Evolutionary conservation across 208 protist genomes (phyloP), one percentile per base, ranked within the genome.

Genomic region (Wallacemonas rigidus): DNA sequence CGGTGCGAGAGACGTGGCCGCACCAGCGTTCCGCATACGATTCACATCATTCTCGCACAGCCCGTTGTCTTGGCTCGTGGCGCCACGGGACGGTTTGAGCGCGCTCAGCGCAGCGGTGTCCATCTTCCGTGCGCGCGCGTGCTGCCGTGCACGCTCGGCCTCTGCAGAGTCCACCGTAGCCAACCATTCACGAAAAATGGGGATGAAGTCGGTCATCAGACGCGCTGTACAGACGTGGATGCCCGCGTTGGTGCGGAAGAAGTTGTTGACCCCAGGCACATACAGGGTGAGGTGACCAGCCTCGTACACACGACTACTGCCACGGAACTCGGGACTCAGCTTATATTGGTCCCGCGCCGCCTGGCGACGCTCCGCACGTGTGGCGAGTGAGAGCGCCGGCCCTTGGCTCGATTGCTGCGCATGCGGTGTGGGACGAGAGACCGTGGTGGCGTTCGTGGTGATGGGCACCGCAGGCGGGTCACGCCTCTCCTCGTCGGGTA

Each of bases 231-330:
- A 90, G 55, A 26, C 57, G 55, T 67, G 65, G n/a, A 83, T 86
- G 35, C 87, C 80, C 2, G 71, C 71, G 47, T 79, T 71, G 2
- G 80, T 83, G 57, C 82, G 63, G 12, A 83, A 51, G 39, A 77
- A 77, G 36, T 82, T 76, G 71, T 92, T 92, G 47, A 67, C 76
- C 7, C 82, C 84, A 2, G 82, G 70, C 5, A 80, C 70, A 61
- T 88, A 92, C 71, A 79, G 85, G 8, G 72, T 76, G 5, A 89
- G 74, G 71, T 87, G 74, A 54, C 76, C 82, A 36, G 71, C 81
- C 58, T 67, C 48, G 69, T 84, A 81, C 2, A 92, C 69, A 11
- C 73, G 63, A 38, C 82, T 84, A 67, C 70, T 70, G 2, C 40
- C 58, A 36, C 43, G 11, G 67, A 86, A 48, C 36, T 84, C 69